A percentile compares a stretch with the other conserved stretches of the same genome.
Conservation (phyloP, 805 yeast genomes). For the Candida vaughaniae region DNA sequence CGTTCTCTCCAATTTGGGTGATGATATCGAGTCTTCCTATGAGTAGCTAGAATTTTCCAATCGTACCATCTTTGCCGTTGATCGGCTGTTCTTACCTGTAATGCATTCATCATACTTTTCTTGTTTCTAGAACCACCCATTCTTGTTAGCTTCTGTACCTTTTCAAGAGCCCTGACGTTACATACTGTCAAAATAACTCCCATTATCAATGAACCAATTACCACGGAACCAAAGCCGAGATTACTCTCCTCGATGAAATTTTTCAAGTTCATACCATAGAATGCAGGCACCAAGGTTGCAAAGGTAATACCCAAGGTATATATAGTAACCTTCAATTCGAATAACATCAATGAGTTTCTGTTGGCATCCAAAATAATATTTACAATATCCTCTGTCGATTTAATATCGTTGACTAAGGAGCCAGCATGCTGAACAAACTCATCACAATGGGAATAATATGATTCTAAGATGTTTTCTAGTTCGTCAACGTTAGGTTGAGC, state of each 20-base stretch:
- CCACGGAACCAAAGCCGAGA: slow-evolving; percentile 61
- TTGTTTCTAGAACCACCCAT: slow-evolving; percentile 25
- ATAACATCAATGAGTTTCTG: slow-evolving; percentile 84
- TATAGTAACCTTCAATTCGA: slow-evolving; percentile 78
- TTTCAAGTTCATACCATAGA: slow-evolving; percentile 84
- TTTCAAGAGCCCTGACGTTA: slow-evolving; percentile 55
- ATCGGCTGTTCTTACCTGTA: slow-evolving; percentile 2
- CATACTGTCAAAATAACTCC: slow-evolving; percentile 55
- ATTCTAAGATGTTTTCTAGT: slow-evolving; percentile 81
- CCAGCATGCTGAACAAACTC: slow-evolving; percentile 92
- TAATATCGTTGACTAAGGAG: slow-evolving; percentile 75
- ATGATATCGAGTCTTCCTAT: slow-evolving; percentile 14
- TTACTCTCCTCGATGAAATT: slow-evolving; percentile 72
- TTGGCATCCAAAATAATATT: slow-evolving; percentile 89
- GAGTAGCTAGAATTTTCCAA: neutral
- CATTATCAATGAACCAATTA: slow-evolving; percentile 48
- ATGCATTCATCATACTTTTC: slow-evolving; percentile 5
- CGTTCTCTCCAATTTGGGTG: slow-evolving; percentile 36
- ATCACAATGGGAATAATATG: slow-evolving; percentile 88
- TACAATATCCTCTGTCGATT: slow-evolving; percentile 89
- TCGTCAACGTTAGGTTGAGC: slow-evolving; percentile 55
- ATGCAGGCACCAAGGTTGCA: slow-evolving; percentile 82
- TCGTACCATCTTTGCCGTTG: slow-evolving; percentile 2
- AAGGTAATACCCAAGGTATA: slow-evolving; percentile 83
- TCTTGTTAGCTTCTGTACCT: slow-evolving; percentile 69